phyloP scores from a whole-genome alignment of 176 grass and related monocot genomes.

The Ensete ventricosum region DNA sequence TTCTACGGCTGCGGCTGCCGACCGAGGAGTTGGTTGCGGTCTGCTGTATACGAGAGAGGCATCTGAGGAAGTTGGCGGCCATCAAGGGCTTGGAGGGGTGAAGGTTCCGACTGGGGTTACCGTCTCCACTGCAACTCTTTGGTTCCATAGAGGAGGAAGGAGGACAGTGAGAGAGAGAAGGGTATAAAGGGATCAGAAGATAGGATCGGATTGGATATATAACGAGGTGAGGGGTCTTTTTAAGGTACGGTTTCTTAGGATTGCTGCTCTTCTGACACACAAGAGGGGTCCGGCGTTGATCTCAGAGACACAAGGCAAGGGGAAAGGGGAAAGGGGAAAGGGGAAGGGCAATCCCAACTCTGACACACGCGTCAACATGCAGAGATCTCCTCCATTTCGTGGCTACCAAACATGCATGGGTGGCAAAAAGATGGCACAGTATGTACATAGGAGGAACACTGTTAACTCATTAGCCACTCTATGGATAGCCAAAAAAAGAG shows the following conservation, averaged over 20 bases:
- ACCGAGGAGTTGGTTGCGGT: neutral
- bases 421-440: neutral
- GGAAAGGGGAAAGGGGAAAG: too few species aligned
- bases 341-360: neutral
- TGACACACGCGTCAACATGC: neutral
- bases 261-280: neutral
- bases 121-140: too few species aligned
- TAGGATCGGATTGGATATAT: neutral
- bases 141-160: neutral
- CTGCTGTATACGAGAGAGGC: slow-evolving; percentile 2
- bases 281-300: neutral
- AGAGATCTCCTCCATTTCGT: neutral
- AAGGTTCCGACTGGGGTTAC: neutral
- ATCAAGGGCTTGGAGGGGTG: neutral
- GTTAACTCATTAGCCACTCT: too few species aligned
- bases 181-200: neutral
- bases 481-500: too few species aligned
- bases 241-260: too few species aligned
- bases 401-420: too few species aligned
- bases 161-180: neutral
- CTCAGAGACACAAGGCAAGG: neutral
- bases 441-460: neutral
- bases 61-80: slow-evolving; percentile 6
- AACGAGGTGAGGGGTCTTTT: neutral
- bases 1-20: neutral